These are phyloP conservation scores for Alternaria gaisen DNA, from an alignment of 2,329 filamentous ascomycete species.

Conservation along the genomic window DNA sequence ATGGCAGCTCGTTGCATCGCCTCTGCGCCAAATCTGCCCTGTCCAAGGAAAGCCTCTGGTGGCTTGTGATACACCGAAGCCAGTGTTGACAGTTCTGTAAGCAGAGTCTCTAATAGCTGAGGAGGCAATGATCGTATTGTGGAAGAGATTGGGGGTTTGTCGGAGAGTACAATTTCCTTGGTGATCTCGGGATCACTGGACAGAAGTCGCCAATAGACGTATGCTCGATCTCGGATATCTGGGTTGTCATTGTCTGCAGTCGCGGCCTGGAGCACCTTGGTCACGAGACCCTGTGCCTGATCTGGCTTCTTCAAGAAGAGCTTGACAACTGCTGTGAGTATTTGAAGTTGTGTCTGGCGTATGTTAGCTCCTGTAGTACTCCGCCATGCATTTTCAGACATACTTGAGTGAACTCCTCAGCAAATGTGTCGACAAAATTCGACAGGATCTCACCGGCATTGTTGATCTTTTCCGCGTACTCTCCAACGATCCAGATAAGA, in stretches of 20 bases:
- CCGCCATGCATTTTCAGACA: conserved; percentile 36
- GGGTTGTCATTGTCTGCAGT: conserved; percentile 97
- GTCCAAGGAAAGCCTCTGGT: conserved; percentile 96
- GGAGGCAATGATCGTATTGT: conserved; percentile 91
- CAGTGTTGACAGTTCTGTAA: conserved; percentile 89
- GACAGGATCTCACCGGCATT: conserved; percentile 95
- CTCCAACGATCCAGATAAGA: conserved; percentile 98
- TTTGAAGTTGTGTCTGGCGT: conserved; percentile 89
- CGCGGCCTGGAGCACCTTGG: conserved; percentile 91
- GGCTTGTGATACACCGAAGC: conserved; percentile 99
- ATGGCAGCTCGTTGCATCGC: conserved; percentile 95
- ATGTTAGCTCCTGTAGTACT: conserved; percentile 40
- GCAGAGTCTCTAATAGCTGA: conserved; percentile 85
- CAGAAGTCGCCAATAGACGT: conserved; percentile 96
- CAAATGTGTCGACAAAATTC: conserved; percentile 91
- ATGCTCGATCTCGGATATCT: conserved; percentile 94
- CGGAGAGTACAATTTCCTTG: conserved; percentile 91
- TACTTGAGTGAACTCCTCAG: conserved; percentile 95
- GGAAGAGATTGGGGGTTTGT: conserved; percentile 91
- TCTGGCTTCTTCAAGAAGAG: conserved; percentile 97
- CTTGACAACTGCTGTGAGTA: conserved; percentile 95
- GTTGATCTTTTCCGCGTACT: conserved; percentile 98
- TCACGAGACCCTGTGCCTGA: conserved; percentile 87
- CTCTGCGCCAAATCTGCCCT: conserved; percentile 91
- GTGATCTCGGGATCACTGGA: conserved; percentile 91